Conservation (phyloP, 2,329 filamentous ascomycete genomes). For the Verticillium tricorpus region DNA sequence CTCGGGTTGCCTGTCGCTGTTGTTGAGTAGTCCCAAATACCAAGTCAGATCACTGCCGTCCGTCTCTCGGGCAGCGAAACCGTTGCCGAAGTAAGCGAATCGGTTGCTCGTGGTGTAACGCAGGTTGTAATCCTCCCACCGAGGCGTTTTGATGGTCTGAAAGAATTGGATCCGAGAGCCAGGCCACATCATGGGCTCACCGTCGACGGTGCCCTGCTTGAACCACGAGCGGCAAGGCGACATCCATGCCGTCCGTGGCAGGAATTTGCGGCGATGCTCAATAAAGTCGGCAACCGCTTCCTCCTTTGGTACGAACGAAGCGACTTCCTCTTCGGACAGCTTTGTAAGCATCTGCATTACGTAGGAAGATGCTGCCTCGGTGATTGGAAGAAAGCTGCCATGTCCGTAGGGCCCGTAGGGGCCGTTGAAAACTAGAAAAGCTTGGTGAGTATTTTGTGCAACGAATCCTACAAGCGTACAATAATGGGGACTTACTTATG, state of each 20-base stretch:
- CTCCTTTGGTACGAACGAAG: conserved; percentile 17
- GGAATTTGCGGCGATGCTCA: conserved; percentile 18
- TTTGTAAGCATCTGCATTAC: conserved; percentile 24
- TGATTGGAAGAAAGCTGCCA: conserved; percentile 19
- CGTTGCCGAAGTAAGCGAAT: conserved; percentile 45
- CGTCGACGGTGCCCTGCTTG: conserved; percentile 37
- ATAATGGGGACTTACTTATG: conserved; percentile 9
- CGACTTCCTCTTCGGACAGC: conserved; percentile 18
- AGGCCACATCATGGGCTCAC: conserved; percentile 38
- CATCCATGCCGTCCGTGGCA: conserved; percentile 35
- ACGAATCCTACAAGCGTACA: conserved; percentile 1
- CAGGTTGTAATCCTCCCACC: conserved; percentile 44
- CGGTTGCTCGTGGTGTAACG: conserved; percentile 31
- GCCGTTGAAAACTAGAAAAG: conserved; percentile 19
- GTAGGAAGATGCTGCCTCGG: conserved; percentile 19
- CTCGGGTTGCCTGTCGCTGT: conserved; percentile 14
- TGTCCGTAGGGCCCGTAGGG: conserved; percentile 20
- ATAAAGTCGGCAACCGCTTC: conserved; percentile 22
- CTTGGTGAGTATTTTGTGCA: conserved; percentile 7
- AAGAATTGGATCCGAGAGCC: conserved; percentile 35
- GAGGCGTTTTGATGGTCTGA: conserved; percentile 28
- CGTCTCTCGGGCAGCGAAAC: conserved; percentile 21
- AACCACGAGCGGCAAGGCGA: conserved; percentile 40
- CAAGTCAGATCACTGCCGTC: conserved; percentile 15
- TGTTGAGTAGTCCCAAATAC: conserved; percentile 16